Conservation (phyloP, 768 basidiomycete genomes). For the Mycena belliarum region DNA sequence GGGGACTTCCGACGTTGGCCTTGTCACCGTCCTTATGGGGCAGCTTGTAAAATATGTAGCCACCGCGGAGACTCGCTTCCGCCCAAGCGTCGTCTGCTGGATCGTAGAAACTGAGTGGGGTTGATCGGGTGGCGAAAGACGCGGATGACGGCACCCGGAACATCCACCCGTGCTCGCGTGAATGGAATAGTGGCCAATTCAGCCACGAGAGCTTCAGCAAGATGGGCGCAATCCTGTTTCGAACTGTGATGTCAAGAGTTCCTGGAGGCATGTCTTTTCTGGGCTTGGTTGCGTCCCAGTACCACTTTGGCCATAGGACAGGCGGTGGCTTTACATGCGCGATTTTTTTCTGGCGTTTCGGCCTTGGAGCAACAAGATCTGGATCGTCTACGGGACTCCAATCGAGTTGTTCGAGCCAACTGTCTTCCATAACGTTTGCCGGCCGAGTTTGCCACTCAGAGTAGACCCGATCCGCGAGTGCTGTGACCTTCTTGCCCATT, state of each 20-base stretch:
- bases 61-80: slow-evolving; percentile 47
- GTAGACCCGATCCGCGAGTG: slow-evolving; percentile 41
- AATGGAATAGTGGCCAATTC: slow-evolving; percentile 81
- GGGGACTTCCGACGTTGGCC: slow-evolving; percentile 93
- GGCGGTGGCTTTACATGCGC: slow-evolving; percentile 45
- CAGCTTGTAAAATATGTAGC: slow-evolving; percentile 81
- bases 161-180: slow-evolving; percentile 88
- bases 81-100: slow-evolving; percentile 60
- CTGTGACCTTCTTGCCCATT: slow-evolving; percentile 36
- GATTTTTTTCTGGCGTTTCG: slow-evolving; percentile 27
- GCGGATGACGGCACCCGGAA: slow-evolving; percentile 69
- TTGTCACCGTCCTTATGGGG: slow-evolving; percentile 96
- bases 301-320: slow-evolving; percentile 94
- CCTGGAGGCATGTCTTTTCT: slow-evolving; percentile 68
- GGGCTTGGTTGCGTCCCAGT: slow-evolving; percentile 83
- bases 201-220: slow-evolving; percentile 88
- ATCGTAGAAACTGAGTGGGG: slow-evolving; percentile 59
- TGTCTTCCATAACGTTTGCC: slow-evolving; percentile 36
- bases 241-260: slow-evolving; percentile 81
- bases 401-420: slow-evolving; percentile 67
- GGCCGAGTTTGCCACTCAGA: slow-evolving; percentile 23
- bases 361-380: background rate
- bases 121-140: slow-evolving; percentile 46
- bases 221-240: slow-evolving; percentile 80
- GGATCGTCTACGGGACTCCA: slow-evolving; percentile 48